A percentile compares a stretch with the other conserved stretches of the same genome.
Conservation (phyloP, 2,329 filamentous ascomycete genomes). For the Teratosphaeria pseudoeucalypti region DNA sequence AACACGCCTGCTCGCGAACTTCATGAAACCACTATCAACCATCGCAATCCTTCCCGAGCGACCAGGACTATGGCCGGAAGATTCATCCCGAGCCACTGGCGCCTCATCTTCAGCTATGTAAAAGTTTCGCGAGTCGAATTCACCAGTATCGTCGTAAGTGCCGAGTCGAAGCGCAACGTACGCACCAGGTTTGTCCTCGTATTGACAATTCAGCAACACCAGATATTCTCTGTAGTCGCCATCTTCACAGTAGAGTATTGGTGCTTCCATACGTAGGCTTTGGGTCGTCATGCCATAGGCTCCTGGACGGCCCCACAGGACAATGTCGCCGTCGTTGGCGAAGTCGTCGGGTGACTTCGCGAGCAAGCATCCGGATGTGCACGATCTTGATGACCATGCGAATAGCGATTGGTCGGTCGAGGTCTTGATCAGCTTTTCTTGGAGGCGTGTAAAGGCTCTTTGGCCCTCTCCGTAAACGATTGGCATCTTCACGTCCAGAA, state of each 20-base stretch:
- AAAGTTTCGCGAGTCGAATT: neutral
- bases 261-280: neutral
- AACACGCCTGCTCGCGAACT: neutral
- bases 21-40: neutral
- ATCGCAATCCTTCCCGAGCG: neutral
- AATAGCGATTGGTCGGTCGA: slow-evolving; percentile 13
- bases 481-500: slow-evolving; percentile 36
- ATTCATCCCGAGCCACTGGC: too few relatives aligned
- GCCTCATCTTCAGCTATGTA: neutral
- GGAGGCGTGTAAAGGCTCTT: slow-evolving; percentile 9
- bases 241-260: neutral
- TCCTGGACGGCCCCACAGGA: neutral
- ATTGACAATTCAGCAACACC: neutral
- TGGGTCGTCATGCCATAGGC: neutral
- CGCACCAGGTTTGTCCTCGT: neutral
- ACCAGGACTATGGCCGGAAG: neutral
- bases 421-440: slow-evolving; percentile 8
- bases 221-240: neutral
- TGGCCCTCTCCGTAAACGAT: slow-evolving; percentile 31
- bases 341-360: slow-evolving; percentile 1
- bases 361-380: neutral
- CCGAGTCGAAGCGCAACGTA: neutral
- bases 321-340: neutral
- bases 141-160: neutral
- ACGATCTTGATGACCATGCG: slow-evolving; percentile 7